Evolutionary conservation across 164 flowering plant genomes (phyloP).

Genomic region (Sedum album): DNA sequence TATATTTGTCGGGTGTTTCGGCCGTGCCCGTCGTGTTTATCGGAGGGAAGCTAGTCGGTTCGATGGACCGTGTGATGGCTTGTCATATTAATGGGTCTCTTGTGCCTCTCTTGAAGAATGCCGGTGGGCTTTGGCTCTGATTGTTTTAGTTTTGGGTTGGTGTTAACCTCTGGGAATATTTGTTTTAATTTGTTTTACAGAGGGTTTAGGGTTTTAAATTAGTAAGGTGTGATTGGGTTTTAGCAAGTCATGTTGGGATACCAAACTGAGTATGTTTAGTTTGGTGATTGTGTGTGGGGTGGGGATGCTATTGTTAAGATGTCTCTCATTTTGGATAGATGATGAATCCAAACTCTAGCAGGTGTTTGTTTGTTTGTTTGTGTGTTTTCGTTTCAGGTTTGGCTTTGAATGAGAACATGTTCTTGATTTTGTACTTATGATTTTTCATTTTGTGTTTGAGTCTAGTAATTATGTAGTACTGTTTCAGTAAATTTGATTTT

Average conservation of each 20-base stretch:
- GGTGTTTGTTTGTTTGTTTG: neutral
- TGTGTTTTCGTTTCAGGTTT: neutral
- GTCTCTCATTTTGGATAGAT: slow-evolving; percentile 7
- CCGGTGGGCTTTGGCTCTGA: slow-evolving; percentile 8
- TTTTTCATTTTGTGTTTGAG: too few relatives aligned
- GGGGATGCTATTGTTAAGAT: neutral
- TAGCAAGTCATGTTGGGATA: too few relatives aligned
- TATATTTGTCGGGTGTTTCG: neutral
- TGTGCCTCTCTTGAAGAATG: slow-evolving; percentile 3
- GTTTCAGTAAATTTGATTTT: too few relatives aligned
- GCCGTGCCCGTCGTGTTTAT: slow-evolving; percentile 7
- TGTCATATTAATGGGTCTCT: slow-evolving; percentile 7
- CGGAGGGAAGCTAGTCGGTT: slow-evolving; percentile 3
- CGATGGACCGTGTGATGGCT: slow-evolving; percentile 11
- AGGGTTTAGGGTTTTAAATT: neutral
- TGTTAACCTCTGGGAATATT: neutral
- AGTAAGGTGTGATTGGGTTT: too few relatives aligned
- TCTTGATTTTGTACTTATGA: too few relatives aligned
- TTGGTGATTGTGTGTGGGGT: neutral
- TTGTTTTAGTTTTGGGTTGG: too few relatives aligned
- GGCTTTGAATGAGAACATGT: neutral
- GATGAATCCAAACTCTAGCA: slow-evolving; percentile 7
- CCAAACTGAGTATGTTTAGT: too few relatives aligned
- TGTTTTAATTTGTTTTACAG: slow-evolving; percentile 4
- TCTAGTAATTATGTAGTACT: too few relatives aligned